phyloP scores from a whole-genome alignment of 495 filamentous ascomycete genomes.

The Hypoxylon crocopeplum region DNA sequence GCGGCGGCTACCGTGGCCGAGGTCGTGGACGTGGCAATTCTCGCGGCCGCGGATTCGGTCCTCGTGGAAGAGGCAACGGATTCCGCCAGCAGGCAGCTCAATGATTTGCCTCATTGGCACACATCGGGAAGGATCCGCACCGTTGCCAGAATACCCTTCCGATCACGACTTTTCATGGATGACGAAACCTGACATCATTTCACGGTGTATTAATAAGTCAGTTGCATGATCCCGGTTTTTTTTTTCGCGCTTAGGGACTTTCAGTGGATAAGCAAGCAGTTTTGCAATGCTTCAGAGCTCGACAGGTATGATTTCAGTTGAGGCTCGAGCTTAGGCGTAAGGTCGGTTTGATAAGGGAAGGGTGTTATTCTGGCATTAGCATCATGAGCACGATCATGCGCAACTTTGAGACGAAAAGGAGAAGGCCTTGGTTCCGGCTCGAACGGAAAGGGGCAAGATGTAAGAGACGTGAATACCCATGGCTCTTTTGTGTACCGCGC shows the following conservation, averaged over 20 bases:
- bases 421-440: background rate
- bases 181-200: conserved; percentile 18
- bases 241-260: conserved; percentile 34
- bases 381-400: conserved; percentile 29
- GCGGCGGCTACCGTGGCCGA: conserved; percentile 73
- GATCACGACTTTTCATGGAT: background rate
- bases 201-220: conserved; percentile 38
- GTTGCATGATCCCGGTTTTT: conserved; percentile 33
- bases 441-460: conserved; percentile 7
- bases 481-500: background rate
- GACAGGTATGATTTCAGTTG: conserved; percentile 33
- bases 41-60: conserved; percentile 57
- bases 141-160: background rate
- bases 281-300: conserved; percentile 35
- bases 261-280: conserved; percentile 36
- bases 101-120: conserved; percentile 17
- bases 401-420: conserved; percentile 21
- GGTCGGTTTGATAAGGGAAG: conserved; percentile 30
- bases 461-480: conserved; percentile 11
- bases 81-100: conserved; percentile 44
- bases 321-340: conserved; percentile 41
- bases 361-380: conserved; percentile 38
- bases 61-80: conserved; percentile 51
- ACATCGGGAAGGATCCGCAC: background rate
- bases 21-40: conserved; percentile 69